Base-by-base conservation (phyloP, 352 stramenopile genomes). In the Globisporangium heterothallicum region DNA sequence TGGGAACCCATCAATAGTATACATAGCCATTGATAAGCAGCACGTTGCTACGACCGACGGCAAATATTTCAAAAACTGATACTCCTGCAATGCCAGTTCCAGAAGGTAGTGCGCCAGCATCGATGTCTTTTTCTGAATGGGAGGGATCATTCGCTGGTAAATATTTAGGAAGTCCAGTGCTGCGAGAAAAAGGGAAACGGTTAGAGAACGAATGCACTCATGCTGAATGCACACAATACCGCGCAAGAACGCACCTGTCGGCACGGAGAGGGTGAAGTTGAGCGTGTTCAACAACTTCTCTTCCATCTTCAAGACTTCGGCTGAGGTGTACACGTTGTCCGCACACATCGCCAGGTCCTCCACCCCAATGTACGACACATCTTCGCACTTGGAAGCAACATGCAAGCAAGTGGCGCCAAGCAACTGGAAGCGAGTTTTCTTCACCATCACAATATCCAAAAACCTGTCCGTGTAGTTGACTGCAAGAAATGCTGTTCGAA, bases 311-410 rank as follows among this genome's bases (percentile, higher is more conserved):
- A 96, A 61, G 48, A 96, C 87, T 58, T 96, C 81, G 12, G 79
- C 76, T 9, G 84, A 92, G 3, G 78, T 89, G 63, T 96, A 96
- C 8, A 96, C 86, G 48, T 94, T 95, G 63, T 96, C 87, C 1
- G 87, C 87, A 53, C 87, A 96, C 76, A 95, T 93, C 4, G 87
- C 85, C 16, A 96, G 67, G 50, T 96, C 87, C 56, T 96, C 85
- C 26, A 96, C 86, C 10, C 86, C 86, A 54, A 96, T 96, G 66
- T 96, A 96, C 26, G 86, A 95, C 3, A 96, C 87, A 41, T 96
- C 87, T 73, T 96, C 87, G 57, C 84, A 96, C 49, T 96, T 96
- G 10, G 84, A 95, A 0, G 87, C 87, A 16, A 96, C 84, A 53
- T 96, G 87, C 42, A 96, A 61, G 45, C 86, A 96, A 0, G 87